These are phyloP conservation scores for Xylaria grammica DNA, from an alignment of 495 filamentous ascomycete genomes.

Conservation along the genomic window DNA sequence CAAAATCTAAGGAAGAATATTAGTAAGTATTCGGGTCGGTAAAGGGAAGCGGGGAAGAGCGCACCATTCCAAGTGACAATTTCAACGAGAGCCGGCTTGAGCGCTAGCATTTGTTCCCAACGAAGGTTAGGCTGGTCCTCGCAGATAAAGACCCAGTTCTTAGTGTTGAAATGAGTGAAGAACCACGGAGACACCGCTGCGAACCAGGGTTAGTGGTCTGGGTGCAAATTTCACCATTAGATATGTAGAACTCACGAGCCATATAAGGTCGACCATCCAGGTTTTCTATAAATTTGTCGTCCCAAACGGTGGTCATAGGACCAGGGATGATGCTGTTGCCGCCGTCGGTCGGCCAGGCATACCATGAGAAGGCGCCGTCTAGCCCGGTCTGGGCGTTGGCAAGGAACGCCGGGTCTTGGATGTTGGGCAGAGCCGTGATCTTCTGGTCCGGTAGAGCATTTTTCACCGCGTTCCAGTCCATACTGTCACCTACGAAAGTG, in stretches of 20 bases:
- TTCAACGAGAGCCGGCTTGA: slow-evolving; percentile 28
- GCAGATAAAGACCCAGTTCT: slow-evolving; percentile 49
- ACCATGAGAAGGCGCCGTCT: slow-evolving; percentile 60
- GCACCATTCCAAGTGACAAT: slow-evolving; percentile 32
- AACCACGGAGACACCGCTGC: slow-evolving; percentile 59
- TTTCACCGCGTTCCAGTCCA: slow-evolving; percentile 48
- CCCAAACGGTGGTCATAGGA: slow-evolving; percentile 46
- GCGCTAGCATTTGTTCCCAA: slow-evolving; percentile 28
- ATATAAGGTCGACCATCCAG: slow-evolving; percentile 40
- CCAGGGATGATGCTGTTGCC: slow-evolving; percentile 52
- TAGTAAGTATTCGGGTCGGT: background rate
- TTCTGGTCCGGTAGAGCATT: slow-evolving; percentile 48
- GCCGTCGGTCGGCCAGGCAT: slow-evolving; percentile 60
- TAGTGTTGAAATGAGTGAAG: slow-evolving; percentile 57
- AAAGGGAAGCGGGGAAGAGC: background rate
- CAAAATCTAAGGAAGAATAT: slow-evolving; percentile 1
- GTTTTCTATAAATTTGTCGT: slow-evolving; percentile 51
- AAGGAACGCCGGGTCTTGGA: slow-evolving; percentile 40
- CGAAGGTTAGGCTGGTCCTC: slow-evolving; percentile 45
- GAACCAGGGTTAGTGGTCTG: slow-evolving; percentile 38
- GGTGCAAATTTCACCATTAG: slow-evolving; percentile 38
- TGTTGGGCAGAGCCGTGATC: slow-evolving; percentile 59
- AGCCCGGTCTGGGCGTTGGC: slow-evolving; percentile 41
- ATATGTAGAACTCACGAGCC: slow-evolving; percentile 38
- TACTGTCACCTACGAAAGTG: slow-evolving; percentile 51